Evolutionary conservation across 495 filamentous ascomycete species (phyloP).

Genomic region (Hyaloscypha finlandica): DNA sequence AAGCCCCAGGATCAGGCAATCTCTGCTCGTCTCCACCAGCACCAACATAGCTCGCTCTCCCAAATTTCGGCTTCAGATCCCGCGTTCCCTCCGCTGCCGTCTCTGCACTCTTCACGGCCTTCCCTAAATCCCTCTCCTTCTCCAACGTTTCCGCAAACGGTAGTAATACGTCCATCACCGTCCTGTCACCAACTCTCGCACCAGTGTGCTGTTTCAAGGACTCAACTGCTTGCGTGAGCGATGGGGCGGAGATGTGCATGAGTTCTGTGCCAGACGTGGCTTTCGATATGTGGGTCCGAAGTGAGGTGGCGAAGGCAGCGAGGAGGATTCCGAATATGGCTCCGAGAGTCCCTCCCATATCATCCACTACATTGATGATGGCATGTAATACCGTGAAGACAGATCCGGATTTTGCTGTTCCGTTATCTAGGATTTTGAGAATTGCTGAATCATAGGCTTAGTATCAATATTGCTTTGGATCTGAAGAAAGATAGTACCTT

Average conservation of each 20-base stretch:
- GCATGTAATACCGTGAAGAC: conserved; percentile 53
- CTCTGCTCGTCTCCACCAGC: conserved; percentile 43
- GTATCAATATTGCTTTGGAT: neutral
- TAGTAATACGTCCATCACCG: conserved; percentile 31
- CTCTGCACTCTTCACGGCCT: conserved; percentile 53
- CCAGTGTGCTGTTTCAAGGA: conserved; percentile 20
- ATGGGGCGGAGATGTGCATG: conserved; percentile 50
- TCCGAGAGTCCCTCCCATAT: conserved; percentile 61
- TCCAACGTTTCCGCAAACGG: conserved; percentile 52
- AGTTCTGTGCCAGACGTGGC: neutral
- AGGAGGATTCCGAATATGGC: conserved; percentile 63
- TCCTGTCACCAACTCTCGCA: conserved; percentile 35
- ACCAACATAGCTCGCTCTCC: conserved; percentile 61
- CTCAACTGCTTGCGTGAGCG: conserved; percentile 59
- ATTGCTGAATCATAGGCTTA: conserved; percentile 10
- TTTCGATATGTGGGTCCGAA: conserved; percentile 11
- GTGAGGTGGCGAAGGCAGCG: conserved; percentile 48
- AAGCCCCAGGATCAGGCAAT: conserved; percentile 62
- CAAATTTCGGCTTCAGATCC: conserved; percentile 56
- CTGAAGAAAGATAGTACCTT: conserved; percentile 2
- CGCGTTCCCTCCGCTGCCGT: conserved; percentile 55
- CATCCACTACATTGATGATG: conserved; percentile 56
- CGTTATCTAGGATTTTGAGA: conserved; percentile 22
- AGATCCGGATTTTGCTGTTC: conserved; percentile 39
- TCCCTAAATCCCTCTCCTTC: conserved; percentile 43